A percentile compares a stretch with the other conserved stretches of the same genome.
Conservation (phyloP, 176 grass and related monocot genomes). For the Raddia distichophylla region DNA sequence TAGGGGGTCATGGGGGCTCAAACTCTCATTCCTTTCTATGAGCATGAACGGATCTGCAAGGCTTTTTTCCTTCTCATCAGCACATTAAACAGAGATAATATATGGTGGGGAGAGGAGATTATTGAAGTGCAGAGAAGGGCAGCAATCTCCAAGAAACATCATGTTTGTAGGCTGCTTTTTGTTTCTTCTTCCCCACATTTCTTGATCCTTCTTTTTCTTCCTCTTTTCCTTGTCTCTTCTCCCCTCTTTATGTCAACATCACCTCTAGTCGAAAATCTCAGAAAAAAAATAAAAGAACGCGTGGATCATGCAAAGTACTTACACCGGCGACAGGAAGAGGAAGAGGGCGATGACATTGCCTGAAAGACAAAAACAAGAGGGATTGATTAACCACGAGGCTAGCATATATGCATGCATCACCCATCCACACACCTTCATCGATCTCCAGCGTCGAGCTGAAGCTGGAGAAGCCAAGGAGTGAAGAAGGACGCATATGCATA, state of each 20-base stretch:
- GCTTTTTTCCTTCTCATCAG: background rate
- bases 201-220: background rate
- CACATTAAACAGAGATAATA: background rate
- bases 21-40: background rate
- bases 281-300: background rate
- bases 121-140: background rate
- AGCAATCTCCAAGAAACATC: background rate
- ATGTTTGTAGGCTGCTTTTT: background rate
- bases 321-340: conserved; percentile 81
- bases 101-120: background rate
- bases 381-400: background rate
- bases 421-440: background rate
- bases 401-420: background rate
- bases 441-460: background rate
- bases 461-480: background rate
- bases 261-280: background rate
- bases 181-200: background rate
- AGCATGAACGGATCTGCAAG: background rate
- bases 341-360: conserved; percentile 86
- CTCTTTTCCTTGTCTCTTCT: background rate
- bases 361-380: conserved; percentile 17
- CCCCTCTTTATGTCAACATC: background rate
- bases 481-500: background rate
- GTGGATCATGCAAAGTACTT: conserved; percentile 28
- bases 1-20: background rate